Evolutionary conservation across 2,329 filamentous ascomycete species (phyloP).

Genomic region (Camillea tinctor): DNA sequence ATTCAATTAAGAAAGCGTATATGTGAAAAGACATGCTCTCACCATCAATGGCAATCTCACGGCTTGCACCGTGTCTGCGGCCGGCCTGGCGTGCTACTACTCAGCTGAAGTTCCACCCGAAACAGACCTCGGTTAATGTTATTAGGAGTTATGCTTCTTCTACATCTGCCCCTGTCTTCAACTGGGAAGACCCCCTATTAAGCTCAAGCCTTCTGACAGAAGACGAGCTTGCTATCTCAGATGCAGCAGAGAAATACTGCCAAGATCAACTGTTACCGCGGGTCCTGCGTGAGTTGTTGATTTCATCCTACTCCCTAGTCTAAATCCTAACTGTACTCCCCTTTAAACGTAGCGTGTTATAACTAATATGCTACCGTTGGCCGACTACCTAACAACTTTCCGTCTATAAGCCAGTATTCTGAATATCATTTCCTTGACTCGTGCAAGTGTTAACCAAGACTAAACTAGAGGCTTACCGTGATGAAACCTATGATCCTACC

Average conservation of each 20-base stretch:
- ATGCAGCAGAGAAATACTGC: slow-evolving; percentile 91
- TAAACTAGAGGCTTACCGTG: slow-evolving; percentile 52
- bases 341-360: not conserved
- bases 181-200: slow-evolving; percentile 88
- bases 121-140: slow-evolving; percentile 3
- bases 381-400: not conserved
- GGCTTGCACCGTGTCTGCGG: slow-evolving; percentile 11
- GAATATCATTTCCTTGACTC: slow-evolving; percentile 11
- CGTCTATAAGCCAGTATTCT: not conserved
- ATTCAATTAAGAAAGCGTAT: slow-evolving; percentile 5
- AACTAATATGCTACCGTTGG: too few relatives aligned
- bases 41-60: slow-evolving; percentile 18
- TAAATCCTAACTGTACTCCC: not conserved
- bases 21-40: slow-evolving; percentile 25
- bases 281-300: slow-evolving; percentile 67
- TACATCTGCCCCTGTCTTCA: slow-evolving; percentile 52
- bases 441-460: not conserved
- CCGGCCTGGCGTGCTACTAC: not conserved
- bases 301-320: not conserved
- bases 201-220: slow-evolving; percentile 77
- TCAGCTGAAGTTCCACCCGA: slow-evolving; percentile 13
- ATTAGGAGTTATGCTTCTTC: slow-evolving; percentile 29
- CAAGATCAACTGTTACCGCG: slow-evolving; percentile 85
- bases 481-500: slow-evolving; percentile 81
- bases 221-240: slow-evolving; percentile 84